Evolutionary conservation across 257 asterid species (phyloP).

Genomic region (Echium plantagineum): DNA sequence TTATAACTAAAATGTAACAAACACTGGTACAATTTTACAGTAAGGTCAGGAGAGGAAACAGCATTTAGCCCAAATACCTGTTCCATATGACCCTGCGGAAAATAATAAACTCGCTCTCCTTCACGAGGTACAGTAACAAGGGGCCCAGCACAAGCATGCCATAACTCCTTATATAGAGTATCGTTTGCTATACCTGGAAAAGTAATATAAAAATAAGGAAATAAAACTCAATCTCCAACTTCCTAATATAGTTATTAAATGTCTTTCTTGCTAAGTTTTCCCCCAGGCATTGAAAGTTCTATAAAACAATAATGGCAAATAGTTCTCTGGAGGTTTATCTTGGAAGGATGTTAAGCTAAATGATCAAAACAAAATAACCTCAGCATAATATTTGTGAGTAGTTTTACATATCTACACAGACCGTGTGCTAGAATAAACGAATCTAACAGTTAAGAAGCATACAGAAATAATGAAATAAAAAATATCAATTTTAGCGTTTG

Average conservation of each 20-base stretch:
- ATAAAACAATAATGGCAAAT: neutral
- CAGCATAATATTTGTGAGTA: neutral
- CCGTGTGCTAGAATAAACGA: neutral
- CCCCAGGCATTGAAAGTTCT: neutral
- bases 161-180: constrained; percentile 58
- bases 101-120: constrained; percentile 65
- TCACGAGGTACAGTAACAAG: constrained; percentile 65
- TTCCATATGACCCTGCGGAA: constrained; percentile 89
- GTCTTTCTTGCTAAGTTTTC: neutral
- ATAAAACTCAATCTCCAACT: neutral
- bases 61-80: constrained; percentile 35
- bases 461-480: neutral
- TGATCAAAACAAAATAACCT: too few relatives aligned
- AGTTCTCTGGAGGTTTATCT: too few relatives aligned
- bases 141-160: constrained; percentile 93
- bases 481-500: neutral
- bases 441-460: neutral
- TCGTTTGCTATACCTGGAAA: constrained; percentile 37
- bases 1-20: neutral
- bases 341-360: too few relatives aligned
- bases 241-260: neutral
- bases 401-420: neutral
- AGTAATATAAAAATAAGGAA: neutral
- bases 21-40: neutral
- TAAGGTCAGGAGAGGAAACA: constrained; percentile 1